Conservation (phyloP, 805 yeast species). For the Saturnispora serradocipensis region DNA sequence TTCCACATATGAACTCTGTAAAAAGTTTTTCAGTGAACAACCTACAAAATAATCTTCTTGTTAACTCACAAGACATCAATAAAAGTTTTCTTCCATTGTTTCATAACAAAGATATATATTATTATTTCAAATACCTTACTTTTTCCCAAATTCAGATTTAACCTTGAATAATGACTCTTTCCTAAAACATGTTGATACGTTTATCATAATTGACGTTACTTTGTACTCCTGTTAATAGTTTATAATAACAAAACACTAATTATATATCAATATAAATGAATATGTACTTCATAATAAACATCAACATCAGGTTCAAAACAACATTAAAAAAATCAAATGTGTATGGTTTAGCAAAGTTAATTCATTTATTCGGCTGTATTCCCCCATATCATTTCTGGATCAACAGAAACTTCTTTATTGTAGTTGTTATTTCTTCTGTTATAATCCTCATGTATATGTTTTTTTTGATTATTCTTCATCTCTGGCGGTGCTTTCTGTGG, state of each 20-base stretch:
- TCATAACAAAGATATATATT: neutral
- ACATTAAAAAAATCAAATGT: neutral
- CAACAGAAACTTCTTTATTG: slow-evolving; percentile 5
- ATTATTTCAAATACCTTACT: neutral
- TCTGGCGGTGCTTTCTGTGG: slow-evolving; percentile 1
- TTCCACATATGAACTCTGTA: slow-evolving; percentile 85
- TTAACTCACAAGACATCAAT: neutral
- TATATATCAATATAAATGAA: neutral
- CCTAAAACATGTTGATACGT: neutral
- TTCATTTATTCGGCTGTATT: neutral
- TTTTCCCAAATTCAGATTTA: neutral
- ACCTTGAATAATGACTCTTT: neutral
- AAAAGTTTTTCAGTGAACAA: slow-evolving; percentile 38
- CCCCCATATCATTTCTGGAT: slow-evolving; percentile 7
- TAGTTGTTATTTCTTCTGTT: neutral
- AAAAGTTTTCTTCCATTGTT: neutral
- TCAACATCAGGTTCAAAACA: neutral
- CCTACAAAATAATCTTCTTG: neutral
- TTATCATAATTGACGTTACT: neutral
- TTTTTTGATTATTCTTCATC: neutral
- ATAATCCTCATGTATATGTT: neutral
- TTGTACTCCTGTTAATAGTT: neutral
- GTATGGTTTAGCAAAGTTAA: neutral
- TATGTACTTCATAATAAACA: neutral
- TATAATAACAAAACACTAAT: neutral